These are phyloP conservation scores for Acer yangbiense DNA, from an alignment of 345 rosid species.

Conservation along the genomic window DNA sequence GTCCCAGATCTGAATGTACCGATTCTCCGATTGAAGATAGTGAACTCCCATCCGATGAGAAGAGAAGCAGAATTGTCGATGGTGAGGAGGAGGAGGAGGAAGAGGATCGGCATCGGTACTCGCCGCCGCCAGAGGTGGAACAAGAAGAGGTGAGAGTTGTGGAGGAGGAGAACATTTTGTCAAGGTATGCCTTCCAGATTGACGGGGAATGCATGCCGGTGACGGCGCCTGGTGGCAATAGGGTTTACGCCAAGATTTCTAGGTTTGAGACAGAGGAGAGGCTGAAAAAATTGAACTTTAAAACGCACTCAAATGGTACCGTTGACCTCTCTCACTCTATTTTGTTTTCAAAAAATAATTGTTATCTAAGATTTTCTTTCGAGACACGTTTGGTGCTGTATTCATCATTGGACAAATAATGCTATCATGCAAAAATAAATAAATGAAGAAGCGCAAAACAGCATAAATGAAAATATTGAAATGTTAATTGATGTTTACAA, in stretches of 20 bases:
- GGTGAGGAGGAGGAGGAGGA: conserved; percentile 27
- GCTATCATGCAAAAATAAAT: too few relatives aligned
- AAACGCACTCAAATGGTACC: conserved; percentile 50
- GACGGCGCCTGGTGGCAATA: conserved; percentile 87
- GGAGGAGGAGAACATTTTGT: conserved; percentile 52
- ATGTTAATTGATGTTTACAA: not conserved
- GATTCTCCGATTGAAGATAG: conserved; percentile 30
- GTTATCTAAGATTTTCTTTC: not conserved
- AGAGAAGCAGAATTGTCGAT: conserved; percentile 49
- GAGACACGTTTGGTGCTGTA: not conserved
- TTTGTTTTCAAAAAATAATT: not conserved
- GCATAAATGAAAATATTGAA: not conserved
- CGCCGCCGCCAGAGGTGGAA: conserved; percentile 40
- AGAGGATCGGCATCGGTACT: conserved; percentile 69
- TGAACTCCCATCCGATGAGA: conserved; percentile 36
- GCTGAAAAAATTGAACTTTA: conserved; percentile 46
- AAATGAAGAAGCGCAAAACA: not conserved
- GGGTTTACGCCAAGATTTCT: conserved; percentile 82
- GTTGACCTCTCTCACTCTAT: not conserved
- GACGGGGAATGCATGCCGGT: conserved; percentile 86
- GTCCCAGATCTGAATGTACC: conserved; percentile 36
- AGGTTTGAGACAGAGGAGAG: conserved; percentile 43
- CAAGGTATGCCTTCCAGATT: conserved; percentile 69
- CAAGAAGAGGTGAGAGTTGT: conserved; percentile 23
- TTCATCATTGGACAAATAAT: too few relatives aligned